Evolutionary conservation across 163 green algal species (phyloP).

Genomic region (Volvox carteri): DNA sequence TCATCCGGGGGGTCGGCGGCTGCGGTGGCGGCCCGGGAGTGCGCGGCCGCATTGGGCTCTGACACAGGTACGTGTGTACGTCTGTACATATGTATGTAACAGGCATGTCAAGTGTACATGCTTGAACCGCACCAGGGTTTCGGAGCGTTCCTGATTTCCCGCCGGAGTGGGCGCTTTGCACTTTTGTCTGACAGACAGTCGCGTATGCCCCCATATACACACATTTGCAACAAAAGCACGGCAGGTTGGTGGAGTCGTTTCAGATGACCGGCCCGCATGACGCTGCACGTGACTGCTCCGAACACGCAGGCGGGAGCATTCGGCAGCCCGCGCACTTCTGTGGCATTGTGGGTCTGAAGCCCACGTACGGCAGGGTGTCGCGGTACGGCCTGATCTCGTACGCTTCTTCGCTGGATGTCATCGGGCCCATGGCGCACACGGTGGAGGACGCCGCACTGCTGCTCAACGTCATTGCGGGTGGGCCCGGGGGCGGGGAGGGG

Average conservation of each 20-base stretch:
- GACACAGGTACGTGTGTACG: constrained; percentile 85
- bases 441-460: constrained; percentile 93
- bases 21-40: constrained; percentile 90
- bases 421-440: constrained; percentile 87
- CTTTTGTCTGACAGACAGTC: no score
- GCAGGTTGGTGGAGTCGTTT: no score
- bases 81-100: no score
- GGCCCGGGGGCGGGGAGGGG: neutral
- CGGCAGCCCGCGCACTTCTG: constrained; percentile 97
- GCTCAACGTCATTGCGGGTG: constrained; percentile 85
- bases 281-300: no score
- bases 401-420: constrained; percentile 93
- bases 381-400: constrained; percentile 97
- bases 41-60: constrained; percentile 84
- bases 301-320: constrained; percentile 88
- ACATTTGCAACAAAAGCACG: no score
- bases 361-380: constrained; percentile 95
- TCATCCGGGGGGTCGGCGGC: constrained; percentile 96
- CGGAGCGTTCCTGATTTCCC: no score
- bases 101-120: no score
- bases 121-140: no score
- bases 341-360: constrained; percentile 97
- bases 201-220: no score
- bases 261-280: no score
- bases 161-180: no score